Percentiles rank a stretch among this genome's conserved stretches.
These are phyloP conservation scores for Earliella scabrosa DNA, from an alignment of 1,284 basidiomycete genomes.

Conservation along the genomic window DNA sequence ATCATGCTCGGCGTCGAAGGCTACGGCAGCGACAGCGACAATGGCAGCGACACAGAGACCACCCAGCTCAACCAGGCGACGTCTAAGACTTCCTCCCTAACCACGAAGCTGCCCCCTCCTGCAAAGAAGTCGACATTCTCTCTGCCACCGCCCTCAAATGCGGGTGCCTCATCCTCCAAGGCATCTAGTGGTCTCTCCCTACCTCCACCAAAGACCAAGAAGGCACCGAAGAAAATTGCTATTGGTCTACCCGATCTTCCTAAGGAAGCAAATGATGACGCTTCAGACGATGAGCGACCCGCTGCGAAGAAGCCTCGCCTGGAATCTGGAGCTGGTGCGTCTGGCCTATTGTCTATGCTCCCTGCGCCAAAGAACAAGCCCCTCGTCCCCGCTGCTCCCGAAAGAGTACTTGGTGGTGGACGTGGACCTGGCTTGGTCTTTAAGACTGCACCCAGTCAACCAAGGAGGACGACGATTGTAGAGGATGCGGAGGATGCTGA, in stretches of 20 bases:
- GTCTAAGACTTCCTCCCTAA: conserved; percentile 18
- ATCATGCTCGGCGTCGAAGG: conserved; percentile 73
- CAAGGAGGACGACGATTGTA: conserved; percentile 20
- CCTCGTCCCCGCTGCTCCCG: conserved; percentile 44
- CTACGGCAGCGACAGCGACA: conserved; percentile 74
- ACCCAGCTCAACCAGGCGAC: conserved; percentile 8
- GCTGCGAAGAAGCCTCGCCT: conserved; percentile 63
- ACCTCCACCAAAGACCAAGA: conserved; percentile 41
- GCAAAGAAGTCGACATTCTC: conserved; percentile 42
- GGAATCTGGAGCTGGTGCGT: conserved; percentile 59
- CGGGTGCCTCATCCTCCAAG: conserved; percentile 32
- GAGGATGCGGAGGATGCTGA: conserved; percentile 31
- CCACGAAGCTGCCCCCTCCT: conserved; percentile 28
- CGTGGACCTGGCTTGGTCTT: conserved; percentile 64
- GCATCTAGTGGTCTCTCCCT: conserved; percentile 36
- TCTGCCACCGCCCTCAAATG: conserved; percentile 38
- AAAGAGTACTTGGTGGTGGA: conserved; percentile 69
- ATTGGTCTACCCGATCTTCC: conserved; percentile 66
- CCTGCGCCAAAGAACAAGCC: conserved; percentile 72
- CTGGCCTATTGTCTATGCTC: conserved; percentile 72
- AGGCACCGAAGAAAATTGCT: conserved; percentile 68
- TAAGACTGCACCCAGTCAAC: conserved; percentile 36
- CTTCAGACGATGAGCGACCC: conserved; percentile 44
- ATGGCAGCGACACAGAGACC: conserved; percentile 46
- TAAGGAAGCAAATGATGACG: conserved; percentile 44